These are phyloP conservation scores for Pichia occidentalis DNA, from an alignment of 805 yeast genomes.

Conservation along the genomic window DNA sequence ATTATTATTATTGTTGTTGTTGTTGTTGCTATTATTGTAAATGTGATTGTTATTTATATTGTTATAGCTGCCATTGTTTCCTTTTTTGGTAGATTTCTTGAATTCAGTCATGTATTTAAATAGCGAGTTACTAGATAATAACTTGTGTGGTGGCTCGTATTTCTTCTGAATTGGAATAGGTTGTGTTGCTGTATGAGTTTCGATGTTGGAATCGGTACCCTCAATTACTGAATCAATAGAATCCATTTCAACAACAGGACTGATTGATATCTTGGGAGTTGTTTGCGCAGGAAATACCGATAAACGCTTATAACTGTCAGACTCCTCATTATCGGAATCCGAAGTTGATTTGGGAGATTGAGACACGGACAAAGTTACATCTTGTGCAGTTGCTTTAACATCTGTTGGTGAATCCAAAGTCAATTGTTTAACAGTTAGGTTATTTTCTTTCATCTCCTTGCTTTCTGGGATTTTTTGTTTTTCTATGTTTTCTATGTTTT, in stretches of 20 bases:
- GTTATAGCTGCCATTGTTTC: not conserved
- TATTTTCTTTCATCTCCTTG: not conserved
- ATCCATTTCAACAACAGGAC: not conserved
- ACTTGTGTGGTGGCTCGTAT: constrained; percentile 15
- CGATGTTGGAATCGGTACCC: too few relatives aligned
- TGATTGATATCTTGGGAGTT: not conserved
- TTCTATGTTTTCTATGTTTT: not conserved
- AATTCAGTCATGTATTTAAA: not conserved
- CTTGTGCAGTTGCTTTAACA: too few relatives aligned
- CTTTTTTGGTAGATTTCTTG: not conserved
- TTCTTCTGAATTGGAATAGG: constrained; percentile 10
- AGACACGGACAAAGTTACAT: too few relatives aligned
- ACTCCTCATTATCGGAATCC: too few relatives aligned
- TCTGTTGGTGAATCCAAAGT: too few relatives aligned
- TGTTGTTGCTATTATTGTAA: not conserved
- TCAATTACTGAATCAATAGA: constrained; percentile 5
- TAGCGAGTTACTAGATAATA: constrained; percentile 1
- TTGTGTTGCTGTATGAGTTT: not conserved
- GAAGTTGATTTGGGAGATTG: too few relatives aligned
- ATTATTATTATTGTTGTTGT: constrained; percentile 2
- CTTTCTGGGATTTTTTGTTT: not conserved
- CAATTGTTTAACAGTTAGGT: too few relatives aligned
- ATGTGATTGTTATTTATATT: not conserved
- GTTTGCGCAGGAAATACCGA: too few relatives aligned
- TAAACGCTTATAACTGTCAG: too few relatives aligned